Evolutionary conservation across 176 grass and related monocot genomes (phyloP).

Genomic region (Eleusine coracana): DNA sequence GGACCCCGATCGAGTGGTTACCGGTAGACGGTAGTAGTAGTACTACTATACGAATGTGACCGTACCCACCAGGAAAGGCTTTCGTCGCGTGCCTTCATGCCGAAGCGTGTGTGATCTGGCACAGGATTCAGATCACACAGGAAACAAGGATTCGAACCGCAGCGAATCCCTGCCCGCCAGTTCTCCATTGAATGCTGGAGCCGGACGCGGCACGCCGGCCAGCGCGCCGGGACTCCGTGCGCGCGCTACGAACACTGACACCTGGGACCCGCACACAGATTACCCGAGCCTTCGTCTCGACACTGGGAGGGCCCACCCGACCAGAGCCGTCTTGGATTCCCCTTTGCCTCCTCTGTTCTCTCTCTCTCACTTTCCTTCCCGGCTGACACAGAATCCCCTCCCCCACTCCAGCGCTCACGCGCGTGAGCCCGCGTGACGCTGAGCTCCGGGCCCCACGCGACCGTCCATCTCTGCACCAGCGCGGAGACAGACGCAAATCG

Average conservation of each 20-base stretch:
- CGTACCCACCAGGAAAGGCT: not conserved
- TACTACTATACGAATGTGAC: not conserved
- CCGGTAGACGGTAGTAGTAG: not conserved
- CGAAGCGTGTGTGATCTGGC: too few relatives aligned
- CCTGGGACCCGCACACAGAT: not conserved
- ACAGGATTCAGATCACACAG: too few relatives aligned
- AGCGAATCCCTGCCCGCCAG: not conserved
- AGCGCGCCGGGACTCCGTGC: not conserved
- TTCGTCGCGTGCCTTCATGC: too few relatives aligned
- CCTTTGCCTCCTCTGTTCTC: not conserved
- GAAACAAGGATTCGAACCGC: not conserved
- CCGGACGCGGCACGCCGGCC: conserved; percentile 42
- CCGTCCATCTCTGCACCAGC: conserved; percentile 38
- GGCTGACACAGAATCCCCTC: not conserved
- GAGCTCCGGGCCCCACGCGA: not conserved
- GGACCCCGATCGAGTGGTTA: too few relatives aligned
- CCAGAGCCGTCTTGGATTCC: conserved; percentile 45
- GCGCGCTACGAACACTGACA: not conserved
- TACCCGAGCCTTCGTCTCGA: too few relatives aligned
- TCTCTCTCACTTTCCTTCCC: not conserved
- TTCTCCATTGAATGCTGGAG: conserved; percentile 30
- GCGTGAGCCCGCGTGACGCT: not conserved
- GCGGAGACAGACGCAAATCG: conserved; percentile 28
- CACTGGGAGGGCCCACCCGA: not conserved
- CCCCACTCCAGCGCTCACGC: not conserved